phyloP scores from a whole-genome alignment of 305 asterid species.

The Fraxinus baroniana region DNA sequence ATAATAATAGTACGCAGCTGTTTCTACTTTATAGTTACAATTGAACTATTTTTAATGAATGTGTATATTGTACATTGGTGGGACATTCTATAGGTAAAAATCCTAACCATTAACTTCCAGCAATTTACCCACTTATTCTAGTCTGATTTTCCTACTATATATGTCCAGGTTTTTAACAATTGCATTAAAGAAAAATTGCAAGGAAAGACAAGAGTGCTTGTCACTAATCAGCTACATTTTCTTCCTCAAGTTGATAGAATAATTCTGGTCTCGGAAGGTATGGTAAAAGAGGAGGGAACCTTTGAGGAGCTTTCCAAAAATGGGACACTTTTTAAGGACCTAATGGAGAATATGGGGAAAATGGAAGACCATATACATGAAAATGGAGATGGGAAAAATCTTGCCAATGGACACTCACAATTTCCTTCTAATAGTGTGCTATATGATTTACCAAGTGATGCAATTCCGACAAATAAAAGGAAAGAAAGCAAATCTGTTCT shows the following conservation, averaged over 20 bases:
- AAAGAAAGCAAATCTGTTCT: conserved; percentile 78
- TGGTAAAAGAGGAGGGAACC: conserved; percentile 92
- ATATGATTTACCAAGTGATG: conserved; percentile 44
- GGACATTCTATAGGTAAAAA: background rate
- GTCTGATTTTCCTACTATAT: conserved; percentile 24
- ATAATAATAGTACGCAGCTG: background rate
- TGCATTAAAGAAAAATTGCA: conserved; percentile 74
- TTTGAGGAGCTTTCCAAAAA: conserved; percentile 81
- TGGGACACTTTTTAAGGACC: conserved; percentile 69
- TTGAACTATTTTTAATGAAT: background rate
- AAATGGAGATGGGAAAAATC: conserved; percentile 38
- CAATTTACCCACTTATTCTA: conserved; percentile 1
- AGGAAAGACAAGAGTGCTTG: conserved; percentile 87
- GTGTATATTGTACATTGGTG: background rate
- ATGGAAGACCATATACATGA: conserved; percentile 61
- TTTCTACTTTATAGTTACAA: background rate
- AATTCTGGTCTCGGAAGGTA: conserved; percentile 71
- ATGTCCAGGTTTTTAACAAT: conserved; percentile 66
- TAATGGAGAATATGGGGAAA: conserved; percentile 95
- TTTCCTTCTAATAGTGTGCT: conserved; percentile 28
- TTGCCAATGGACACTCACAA: conserved; percentile 32
- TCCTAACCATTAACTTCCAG: conserved; percentile 2
- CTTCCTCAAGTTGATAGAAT: conserved; percentile 85
- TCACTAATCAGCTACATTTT: conserved; percentile 87
- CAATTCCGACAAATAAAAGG: conserved; percentile 31